Percentiles rank a stretch among this genome's conserved stretches.
Evolutionary conservation across 768 basidiomycete species (phyloP).

Genomic region (Arthromyces matolae): DNA sequence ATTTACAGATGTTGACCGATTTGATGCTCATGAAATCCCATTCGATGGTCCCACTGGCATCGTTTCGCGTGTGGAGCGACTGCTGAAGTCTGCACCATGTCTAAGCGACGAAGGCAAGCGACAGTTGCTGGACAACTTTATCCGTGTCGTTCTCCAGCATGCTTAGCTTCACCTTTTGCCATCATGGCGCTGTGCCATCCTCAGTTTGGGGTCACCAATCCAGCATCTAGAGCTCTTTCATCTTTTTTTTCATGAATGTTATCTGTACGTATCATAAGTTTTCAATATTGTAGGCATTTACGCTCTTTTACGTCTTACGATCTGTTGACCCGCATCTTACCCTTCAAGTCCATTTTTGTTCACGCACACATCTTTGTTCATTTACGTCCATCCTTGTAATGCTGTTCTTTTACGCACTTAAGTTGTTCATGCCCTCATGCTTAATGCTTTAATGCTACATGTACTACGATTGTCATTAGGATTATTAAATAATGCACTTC

Average conservation of each 20-base stretch:
- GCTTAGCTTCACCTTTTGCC: slow-evolving; percentile 22
- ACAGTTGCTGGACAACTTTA: slow-evolving; percentile 56
- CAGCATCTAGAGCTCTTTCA: no score
- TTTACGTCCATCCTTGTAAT: slow-evolving; percentile 11
- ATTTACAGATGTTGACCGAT: slow-evolving; percentile 62
- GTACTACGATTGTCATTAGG: slow-evolving; percentile 13
- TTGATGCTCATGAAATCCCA: slow-evolving; percentile 70
- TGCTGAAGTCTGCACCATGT: slow-evolving; percentile 48
- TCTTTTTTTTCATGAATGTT: slow-evolving; percentile 4
- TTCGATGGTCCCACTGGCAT: slow-evolving; percentile 74
- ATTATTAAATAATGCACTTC: slow-evolving; percentile 16
- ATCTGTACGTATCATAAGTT: slow-evolving; percentile 9
- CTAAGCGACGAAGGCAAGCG: slow-evolving; percentile 46
- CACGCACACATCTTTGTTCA: slow-evolving; percentile 1
- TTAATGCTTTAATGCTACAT: slow-evolving; percentile 15
- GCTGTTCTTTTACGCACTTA: slow-evolving; percentile 8
- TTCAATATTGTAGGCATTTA: slow-evolving; percentile 14
- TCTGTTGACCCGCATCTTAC: slow-evolving; percentile 4
- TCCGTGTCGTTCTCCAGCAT: slow-evolving; percentile 54
- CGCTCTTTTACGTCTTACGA: background rate
- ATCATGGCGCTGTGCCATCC: no score
- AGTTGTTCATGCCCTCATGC: slow-evolving; percentile 9
- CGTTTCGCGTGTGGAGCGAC: slow-evolving; percentile 55
- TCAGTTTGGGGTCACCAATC: no score
- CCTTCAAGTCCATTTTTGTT: slow-evolving; percentile 2